phyloP scores from a whole-genome alignment of 2,329 filamentous ascomycete species.

The Alternaria angustiovoidea region DNA sequence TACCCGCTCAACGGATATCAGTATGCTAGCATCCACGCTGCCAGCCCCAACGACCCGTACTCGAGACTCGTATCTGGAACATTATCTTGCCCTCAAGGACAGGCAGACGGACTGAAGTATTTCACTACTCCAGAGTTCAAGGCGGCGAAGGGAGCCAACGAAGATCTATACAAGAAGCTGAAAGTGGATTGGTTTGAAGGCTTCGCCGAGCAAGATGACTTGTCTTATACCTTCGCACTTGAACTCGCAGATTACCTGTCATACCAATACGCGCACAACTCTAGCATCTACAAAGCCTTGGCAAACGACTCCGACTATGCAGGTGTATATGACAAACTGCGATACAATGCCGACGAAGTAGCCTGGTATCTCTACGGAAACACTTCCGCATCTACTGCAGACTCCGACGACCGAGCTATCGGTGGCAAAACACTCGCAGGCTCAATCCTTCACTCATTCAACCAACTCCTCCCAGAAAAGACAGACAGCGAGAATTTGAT shows the following conservation, averaged over 20 bases:
- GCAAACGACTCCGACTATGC: constrained; percentile 35
- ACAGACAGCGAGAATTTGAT: constrained; percentile 9
- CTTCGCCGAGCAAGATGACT: constrained; percentile 46
- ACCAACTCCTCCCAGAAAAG: constrained; percentile 22
- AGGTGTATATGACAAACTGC: constrained; percentile 37
- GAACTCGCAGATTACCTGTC: constrained; percentile 65
- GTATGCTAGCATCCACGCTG: constrained; percentile 60
- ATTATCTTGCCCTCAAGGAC: constrained; percentile 54
- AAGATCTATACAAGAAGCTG: constrained; percentile 58
- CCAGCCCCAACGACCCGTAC: constrained; percentile 57
- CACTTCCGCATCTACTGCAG: constrained; percentile 38
- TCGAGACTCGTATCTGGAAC: constrained; percentile 61
- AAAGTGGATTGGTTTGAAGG: constrained; percentile 55
- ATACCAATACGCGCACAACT: constrained; percentile 63
- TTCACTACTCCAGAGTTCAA: constrained; percentile 52
- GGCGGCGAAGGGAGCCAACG: constrained; percentile 47
- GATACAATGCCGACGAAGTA: constrained; percentile 59
- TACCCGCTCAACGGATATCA: constrained; percentile 65
- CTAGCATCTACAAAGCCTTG: constrained; percentile 48
- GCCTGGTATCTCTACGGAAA: constrained; percentile 56
- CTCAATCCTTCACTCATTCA: constrained; percentile 36
- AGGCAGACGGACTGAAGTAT: constrained; percentile 52
- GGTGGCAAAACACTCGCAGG: constrained; percentile 43
- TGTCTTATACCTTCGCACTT: constrained; percentile 61
- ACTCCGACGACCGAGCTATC: constrained; percentile 35